Evolutionary conservation across 345 rosid species (phyloP).

Genomic region (Capsella bursapastoris): DNA sequence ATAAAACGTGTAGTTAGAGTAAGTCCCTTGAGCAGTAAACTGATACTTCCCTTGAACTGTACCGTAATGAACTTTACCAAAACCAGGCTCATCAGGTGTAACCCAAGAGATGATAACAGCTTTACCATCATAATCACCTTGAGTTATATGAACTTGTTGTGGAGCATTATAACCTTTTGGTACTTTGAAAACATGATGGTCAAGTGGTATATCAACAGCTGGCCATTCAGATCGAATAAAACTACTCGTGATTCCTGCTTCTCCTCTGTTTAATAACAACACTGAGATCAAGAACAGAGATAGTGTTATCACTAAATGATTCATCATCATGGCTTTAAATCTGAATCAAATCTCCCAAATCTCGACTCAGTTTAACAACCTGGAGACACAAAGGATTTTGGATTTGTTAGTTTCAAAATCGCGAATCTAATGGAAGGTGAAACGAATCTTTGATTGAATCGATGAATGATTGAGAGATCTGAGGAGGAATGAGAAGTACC

Average conservation of each 20-base stretch:
- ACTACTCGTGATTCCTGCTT: conserved; percentile 69
- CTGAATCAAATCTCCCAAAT: conserved; percentile 2
- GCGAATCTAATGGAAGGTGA: not conserved
- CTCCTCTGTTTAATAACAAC: conserved; percentile 41
- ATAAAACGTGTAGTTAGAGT: conserved; percentile 72
- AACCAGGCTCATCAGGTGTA: conserved; percentile 69
- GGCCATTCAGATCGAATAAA: conserved; percentile 86
- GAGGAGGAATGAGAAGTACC: not conserved
- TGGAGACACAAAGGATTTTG: not conserved
- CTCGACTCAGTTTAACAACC: conserved; percentile 2
- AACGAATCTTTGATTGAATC: not conserved
- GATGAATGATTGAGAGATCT: not conserved
- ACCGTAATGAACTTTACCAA: conserved; percentile 67
- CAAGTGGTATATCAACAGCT: conserved; percentile 79
- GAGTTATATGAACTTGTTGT: conserved; percentile 94
- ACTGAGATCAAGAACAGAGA: conserved; percentile 48
- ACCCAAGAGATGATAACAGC: conserved; percentile 94
- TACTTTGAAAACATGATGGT: conserved; percentile 65
- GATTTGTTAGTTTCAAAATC: not conserved
- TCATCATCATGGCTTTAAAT: conserved; percentile 24
- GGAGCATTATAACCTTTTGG: conserved; percentile 90
- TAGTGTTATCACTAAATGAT: conserved; percentile 30
- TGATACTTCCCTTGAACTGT: conserved; percentile 51
- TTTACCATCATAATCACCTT: conserved; percentile 90
- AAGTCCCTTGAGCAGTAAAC: conserved; percentile 63